phyloP scores from a whole-genome alignment of 1,139 yeast genomes.

The Debaryomyces psychrophilus region DNA sequence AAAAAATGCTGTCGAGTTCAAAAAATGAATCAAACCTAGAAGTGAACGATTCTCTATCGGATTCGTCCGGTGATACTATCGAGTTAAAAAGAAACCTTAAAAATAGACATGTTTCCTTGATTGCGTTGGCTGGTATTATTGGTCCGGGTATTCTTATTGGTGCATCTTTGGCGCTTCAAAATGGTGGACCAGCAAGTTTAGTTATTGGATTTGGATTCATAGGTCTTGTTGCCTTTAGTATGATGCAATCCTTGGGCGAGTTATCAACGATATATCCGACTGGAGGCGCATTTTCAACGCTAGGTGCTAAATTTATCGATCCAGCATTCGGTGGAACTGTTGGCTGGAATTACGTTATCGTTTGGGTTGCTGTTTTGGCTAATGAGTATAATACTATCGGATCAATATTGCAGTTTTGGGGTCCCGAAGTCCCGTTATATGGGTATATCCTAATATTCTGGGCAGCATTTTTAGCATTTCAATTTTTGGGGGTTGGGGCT shows the following conservation, averaged over 20 bases:
- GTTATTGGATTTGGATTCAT: conserved; percentile 51
- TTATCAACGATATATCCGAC: conserved; percentile 54
- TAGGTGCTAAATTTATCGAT: conserved; percentile 57
- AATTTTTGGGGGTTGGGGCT: conserved; percentile 57
- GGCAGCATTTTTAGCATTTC: conserved; percentile 55
- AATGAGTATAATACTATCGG: conserved; percentile 62
- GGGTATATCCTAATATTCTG: conserved; percentile 62
- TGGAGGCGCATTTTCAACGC: conserved; percentile 58
- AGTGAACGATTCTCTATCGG: background rate
- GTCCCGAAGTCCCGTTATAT: conserved; percentile 60
- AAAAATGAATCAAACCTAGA: conserved; percentile 4
- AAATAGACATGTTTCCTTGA: conserved; percentile 47
- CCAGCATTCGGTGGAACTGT: conserved; percentile 62
- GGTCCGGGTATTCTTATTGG: conserved; percentile 59
- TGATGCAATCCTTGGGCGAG: conserved; percentile 65
- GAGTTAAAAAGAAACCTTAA: conserved; percentile 38
- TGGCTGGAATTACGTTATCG: conserved; percentile 65
- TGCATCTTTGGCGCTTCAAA: conserved; percentile 46
- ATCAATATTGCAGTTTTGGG: conserved; percentile 59
- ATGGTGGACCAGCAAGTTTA: conserved; percentile 48
- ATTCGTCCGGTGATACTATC: background rate
- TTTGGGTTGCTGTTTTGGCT: conserved; percentile 63
- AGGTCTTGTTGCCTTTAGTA: conserved; percentile 57
- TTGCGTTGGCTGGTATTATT: conserved; percentile 58
- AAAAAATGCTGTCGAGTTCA: background rate